phyloP scores from a whole-genome alignment of 2,329 filamentous ascomycete genomes.

The Tolypocladium ovalisporum region DNA sequence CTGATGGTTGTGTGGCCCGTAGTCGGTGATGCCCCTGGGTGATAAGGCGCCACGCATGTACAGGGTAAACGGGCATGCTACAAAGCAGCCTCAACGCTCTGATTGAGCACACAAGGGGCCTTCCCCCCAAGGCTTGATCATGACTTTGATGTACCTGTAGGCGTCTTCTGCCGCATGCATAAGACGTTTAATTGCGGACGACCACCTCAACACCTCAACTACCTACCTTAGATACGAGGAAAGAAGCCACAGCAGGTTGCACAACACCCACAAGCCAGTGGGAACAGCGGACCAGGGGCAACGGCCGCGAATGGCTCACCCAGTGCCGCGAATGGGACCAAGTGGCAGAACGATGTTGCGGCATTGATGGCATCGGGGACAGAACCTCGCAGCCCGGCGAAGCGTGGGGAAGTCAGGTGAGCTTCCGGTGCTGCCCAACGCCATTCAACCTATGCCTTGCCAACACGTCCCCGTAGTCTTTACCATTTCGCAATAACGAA shows the following conservation, averaged over 20 bases:
- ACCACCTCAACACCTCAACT: conserved; percentile 65
- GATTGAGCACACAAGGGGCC: conserved; percentile 69
- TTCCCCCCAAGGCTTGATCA: conserved; percentile 40
- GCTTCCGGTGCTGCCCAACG: not conserved
- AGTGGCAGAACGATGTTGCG: not conserved
- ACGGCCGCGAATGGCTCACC: not conserved
- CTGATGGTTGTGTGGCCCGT: too few relatives aligned
- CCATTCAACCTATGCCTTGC: not conserved
- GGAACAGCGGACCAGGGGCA: not conserved
- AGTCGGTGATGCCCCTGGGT: too few relatives aligned
- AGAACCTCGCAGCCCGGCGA: not conserved
- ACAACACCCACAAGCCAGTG: not conserved
- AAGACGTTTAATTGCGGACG: conserved; percentile 66
- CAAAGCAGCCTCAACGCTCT: conserved; percentile 58
- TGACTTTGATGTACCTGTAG: conserved; percentile 81
- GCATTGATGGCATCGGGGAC: not conserved
- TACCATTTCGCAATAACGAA: not conserved
- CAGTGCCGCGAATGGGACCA: not conserved
- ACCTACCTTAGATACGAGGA: conserved; percentile 56
- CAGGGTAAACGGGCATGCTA: not conserved
- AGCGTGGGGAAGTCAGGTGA: conserved; percentile 1
- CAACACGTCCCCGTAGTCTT: not conserved
- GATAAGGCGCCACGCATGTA: not conserved
- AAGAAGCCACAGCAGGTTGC: conserved; percentile 32
- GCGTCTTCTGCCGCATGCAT: conserved; percentile 85